A percentile compares a stretch with the other conserved stretches of the same genome.
phyloP scores from a whole-genome alignment of 139 green algal genomes.

The Closterium sp. region DNA sequence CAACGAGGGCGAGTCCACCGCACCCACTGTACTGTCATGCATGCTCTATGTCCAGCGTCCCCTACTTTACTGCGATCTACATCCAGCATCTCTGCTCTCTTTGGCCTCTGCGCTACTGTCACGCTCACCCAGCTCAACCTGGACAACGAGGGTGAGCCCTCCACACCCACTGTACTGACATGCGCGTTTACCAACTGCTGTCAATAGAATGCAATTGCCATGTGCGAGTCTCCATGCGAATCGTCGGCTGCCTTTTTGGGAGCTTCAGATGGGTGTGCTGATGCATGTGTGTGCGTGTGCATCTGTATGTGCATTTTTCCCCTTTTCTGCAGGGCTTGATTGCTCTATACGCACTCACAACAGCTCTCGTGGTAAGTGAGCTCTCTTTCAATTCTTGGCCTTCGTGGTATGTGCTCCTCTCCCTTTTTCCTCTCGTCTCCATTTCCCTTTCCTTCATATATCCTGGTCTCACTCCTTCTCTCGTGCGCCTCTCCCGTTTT shows the following conservation, averaged over 20 bases:
- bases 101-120: slow-evolving; percentile 71
- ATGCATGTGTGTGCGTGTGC: neutral
- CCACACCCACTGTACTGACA: neutral
- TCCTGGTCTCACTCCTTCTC: neutral
- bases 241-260: too few species aligned
- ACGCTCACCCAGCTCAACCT: slow-evolving; percentile 64
- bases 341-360: neutral
- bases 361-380: neutral
- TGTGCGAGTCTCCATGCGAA: too few species aligned
- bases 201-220: too few species aligned
- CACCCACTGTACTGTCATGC: neutral
- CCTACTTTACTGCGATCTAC: neutral
- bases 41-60: neutral
- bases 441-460: neutral
- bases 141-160: slow-evolving; percentile 13
- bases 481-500: too few species aligned
- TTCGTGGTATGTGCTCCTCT: too few species aligned
- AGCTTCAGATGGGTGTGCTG: neutral
- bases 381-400: too few species aligned
- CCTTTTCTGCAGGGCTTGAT: neutral
- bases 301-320: neutral
- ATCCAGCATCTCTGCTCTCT: slow-evolving; percentile 67
- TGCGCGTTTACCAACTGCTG: too few species aligned
- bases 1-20: neutral
- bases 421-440: neutral